Percentiles rank a stretch among this genome's conserved stretches.
Conservation (phyloP, 169 alveolate species). For the Cryptosporidium ryanae region DNA sequence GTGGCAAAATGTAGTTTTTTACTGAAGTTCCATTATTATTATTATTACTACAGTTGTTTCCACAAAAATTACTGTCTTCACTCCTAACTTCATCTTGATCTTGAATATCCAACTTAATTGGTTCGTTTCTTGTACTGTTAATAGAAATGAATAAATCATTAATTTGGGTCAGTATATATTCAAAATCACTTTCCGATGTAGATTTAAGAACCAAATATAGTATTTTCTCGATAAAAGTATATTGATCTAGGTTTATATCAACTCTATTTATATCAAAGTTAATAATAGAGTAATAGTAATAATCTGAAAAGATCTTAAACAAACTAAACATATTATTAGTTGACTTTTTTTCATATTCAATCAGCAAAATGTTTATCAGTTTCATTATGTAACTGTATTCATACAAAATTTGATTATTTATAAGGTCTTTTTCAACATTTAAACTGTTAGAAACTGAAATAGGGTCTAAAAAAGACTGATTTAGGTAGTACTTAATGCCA, state of each 20-base stretch:
- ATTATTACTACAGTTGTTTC: background rate
- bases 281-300: background rate
- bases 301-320: conserved; percentile 33
- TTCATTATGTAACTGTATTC: background rate
- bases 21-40: background rate
- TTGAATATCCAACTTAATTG: conserved; percentile 14
- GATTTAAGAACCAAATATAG: conserved; percentile 25
- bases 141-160: background rate
- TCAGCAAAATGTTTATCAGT: conserved; percentile 10
- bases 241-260: background rate
- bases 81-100: background rate
- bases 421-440: conserved; percentile 32
- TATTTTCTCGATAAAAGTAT: conserved; percentile 3
- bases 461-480: background rate
- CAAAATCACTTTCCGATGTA: conserved; percentile 2
- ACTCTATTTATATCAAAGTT: background rate
- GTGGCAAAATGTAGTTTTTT: conserved; percentile 7
- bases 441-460: conserved; percentile 10
- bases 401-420: background rate
- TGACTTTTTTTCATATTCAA: conserved; percentile 18
- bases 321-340: background rate
- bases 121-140: background rate
- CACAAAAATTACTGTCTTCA: background rate
- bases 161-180: conserved; percentile 1
- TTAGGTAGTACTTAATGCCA: background rate